phyloP scores from a whole-genome alignment of 345 rosid genomes.

The Odontarrhena argentea region DNA sequence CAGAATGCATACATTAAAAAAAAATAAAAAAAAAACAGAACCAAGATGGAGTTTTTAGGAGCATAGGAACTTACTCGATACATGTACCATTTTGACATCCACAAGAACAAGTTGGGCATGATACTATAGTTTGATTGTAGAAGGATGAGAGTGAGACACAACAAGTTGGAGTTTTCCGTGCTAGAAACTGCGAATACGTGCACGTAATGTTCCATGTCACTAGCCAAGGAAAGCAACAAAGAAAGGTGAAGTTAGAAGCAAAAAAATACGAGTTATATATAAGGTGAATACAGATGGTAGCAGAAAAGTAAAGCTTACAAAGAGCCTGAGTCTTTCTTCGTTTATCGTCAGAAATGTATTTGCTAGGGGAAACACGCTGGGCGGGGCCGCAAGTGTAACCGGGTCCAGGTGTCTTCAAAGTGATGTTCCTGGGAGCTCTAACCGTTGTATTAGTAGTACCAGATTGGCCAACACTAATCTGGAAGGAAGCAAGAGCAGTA shows the following conservation, averaged over 20 bases:
- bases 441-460: constrained; percentile 79
- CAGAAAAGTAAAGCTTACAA: constrained; percentile 55
- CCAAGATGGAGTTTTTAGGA: constrained; percentile 14
- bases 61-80: constrained; percentile 63
- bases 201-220: constrained; percentile 98
- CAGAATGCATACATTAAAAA: not conserved
- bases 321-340: constrained; percentile 79
- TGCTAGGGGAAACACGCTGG: constrained; percentile 56
- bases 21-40: not conserved
- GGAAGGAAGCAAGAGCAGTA: constrained; percentile 71
- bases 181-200: constrained; percentile 82
- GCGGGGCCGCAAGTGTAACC: constrained; percentile 85
- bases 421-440: constrained; percentile 71
- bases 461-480: constrained; percentile 71
- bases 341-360: constrained; percentile 54
- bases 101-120: constrained; percentile 84
- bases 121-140: constrained; percentile 68
- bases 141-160: constrained; percentile 93
- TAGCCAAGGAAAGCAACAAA: constrained; percentile 37
- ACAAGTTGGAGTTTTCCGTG: constrained; percentile 74
- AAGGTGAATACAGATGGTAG: no score
- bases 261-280: not conserved
- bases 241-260: constrained; percentile 8
- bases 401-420: constrained; percentile 77
- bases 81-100: constrained; percentile 81